phyloP scores from a whole-genome alignment of 306 rosid genomes.

The Trichosanthes truncata region DNA sequence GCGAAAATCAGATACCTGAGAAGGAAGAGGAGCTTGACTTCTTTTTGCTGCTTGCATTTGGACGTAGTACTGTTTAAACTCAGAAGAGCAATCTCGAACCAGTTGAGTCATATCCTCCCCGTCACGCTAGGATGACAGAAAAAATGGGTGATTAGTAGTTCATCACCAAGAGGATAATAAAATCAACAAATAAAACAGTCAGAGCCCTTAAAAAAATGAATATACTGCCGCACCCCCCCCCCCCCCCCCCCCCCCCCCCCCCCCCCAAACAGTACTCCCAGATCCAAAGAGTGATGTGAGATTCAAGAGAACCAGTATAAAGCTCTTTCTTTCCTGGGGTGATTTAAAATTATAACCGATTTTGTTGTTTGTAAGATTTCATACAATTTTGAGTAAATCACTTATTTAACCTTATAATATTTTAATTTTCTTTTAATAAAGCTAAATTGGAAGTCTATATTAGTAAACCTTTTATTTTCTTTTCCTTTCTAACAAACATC shows the following conservation, averaged over 20 bases:
- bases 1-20: constrained; percentile 46
- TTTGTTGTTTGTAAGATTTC: not conserved
- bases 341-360: not conserved
- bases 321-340: not conserved
- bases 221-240: not conserved
- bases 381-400: not conserved
- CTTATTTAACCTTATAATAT: not conserved
- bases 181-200: not conserved
- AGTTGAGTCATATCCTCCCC: constrained; percentile 80
- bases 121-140: constrained; percentile 51
- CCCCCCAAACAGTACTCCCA: not conserved
- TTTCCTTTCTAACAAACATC: not conserved
- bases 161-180: not conserved
- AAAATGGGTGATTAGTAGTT: not conserved
- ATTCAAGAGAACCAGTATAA: not conserved
- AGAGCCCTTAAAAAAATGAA: not conserved
- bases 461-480: not conserved
- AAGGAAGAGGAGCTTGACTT: constrained; percentile 86
- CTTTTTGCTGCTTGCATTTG: constrained; percentile 98
- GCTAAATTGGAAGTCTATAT: not conserved
- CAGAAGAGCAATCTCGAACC: constrained; percentile 59
- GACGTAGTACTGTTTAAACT: constrained; percentile 88
- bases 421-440: not conserved
- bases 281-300: not conserved
- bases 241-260: too few species aligned